Conservation (phyloP, 192 early-diverging fungal species). For the Gorgonomyces haynaldii region DNA sequence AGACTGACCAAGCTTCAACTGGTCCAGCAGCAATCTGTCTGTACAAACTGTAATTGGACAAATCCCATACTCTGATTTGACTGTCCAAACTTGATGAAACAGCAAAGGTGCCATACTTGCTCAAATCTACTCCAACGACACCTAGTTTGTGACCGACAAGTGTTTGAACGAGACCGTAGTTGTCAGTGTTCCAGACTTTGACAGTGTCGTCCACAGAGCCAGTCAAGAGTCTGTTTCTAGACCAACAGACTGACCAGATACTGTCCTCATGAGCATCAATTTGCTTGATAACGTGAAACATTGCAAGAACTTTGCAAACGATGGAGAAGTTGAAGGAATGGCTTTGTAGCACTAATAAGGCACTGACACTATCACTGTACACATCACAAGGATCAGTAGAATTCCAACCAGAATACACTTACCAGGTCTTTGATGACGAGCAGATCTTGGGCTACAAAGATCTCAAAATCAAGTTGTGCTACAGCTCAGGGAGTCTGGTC, state of each 20-base stretch:
- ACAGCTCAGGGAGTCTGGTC: slow-evolving; percentile 64
- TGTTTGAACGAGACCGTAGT: slow-evolving; percentile 35
- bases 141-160: slow-evolving; percentile 69
- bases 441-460: slow-evolving; percentile 83
- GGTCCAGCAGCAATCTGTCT: slow-evolving; percentile 52
- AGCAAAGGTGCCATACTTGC: slow-evolving; percentile 41
- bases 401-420: slow-evolving; percentile 78
- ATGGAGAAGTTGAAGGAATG: neutral
- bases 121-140: slow-evolving; percentile 61
- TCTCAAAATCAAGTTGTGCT: slow-evolving; percentile 65
- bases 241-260: slow-evolving; percentile 78
- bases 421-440: slow-evolving; percentile 80
- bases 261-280: slow-evolving; percentile 64
- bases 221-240: slow-evolving; percentile 55
- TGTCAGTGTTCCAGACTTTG: slow-evolving; percentile 63
- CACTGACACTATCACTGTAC: neutral
- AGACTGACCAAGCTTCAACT: slow-evolving; percentile 66
- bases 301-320: neutral
- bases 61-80: slow-evolving; percentile 68
- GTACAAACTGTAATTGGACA: slow-evolving; percentile 35
- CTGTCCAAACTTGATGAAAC: slow-evolving; percentile 68
- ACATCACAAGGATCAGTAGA: neutral
- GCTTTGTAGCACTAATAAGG: neutral
- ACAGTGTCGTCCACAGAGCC: slow-evolving; percentile 69
- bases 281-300: too few relatives aligned